Evolutionary conservation across 345 rosid species (phyloP), one percentile per base, ranked within the genome.

Genomic region (Gossypium ekmanianum): DNA sequence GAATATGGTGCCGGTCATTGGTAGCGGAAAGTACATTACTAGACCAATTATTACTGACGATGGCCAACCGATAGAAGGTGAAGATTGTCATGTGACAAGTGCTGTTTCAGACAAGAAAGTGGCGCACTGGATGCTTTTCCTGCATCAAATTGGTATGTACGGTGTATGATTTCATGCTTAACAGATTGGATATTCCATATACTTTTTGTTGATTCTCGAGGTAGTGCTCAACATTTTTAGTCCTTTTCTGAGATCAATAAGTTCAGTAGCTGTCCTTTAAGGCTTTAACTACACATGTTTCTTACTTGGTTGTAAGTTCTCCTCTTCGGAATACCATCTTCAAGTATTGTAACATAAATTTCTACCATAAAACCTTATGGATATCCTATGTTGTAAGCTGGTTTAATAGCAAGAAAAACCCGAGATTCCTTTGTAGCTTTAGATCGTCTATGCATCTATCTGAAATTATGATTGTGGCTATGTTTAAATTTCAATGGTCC

Each of bases 111-210:
- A 90, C 81, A 85, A 89, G 82, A 90, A 83, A 83, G 90, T 81
- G 55, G 83, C 85, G 10, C 87, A 89, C 18, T 94, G 98, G 98
- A 94, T 88, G 92, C 92, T 84, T 69, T 66, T 78, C 20, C 79
- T 91, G 84, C 98, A 86, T 77, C 98, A 92, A 85, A 94, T 94
- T 58, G 98, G 98, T 94, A 88, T 56, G 74, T 77, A 65, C 11
- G 52, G 66, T 81, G 34, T 74, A 75, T 61, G 24, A 43, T 55
- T 73, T 73, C 45, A 58, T 71, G 64, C 61, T 75, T 57, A 34
- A 26, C 16, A 59, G 62, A 43, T 61, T 59, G 43, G 47, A 17
- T 72, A 34, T 61, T 73, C 8, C 14, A 22, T 81, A 55, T 48
- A 9, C 18, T 14, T 34, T 58, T 7, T 43, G 43, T 39, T 41